Conservation (phyloP, 768 basidiomycete species). For the Candolleomyces aberdarensis region DNA sequence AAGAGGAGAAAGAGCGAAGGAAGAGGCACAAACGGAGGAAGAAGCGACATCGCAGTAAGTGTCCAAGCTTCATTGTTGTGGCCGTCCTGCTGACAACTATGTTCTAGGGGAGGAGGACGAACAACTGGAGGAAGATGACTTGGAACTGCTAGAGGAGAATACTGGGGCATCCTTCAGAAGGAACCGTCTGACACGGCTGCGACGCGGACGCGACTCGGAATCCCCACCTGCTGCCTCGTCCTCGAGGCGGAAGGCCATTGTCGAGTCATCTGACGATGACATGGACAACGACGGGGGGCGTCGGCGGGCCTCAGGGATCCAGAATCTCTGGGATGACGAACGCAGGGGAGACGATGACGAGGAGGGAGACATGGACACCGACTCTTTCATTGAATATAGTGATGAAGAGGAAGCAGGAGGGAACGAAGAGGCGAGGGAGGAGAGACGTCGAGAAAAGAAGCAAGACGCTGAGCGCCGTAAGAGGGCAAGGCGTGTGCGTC, state of each 20-base stretch:
- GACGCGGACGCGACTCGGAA: slow-evolving; percentile 70
- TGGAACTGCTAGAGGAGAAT: slow-evolving; percentile 87
- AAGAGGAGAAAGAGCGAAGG: slow-evolving; percentile 56
- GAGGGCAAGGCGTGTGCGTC: slow-evolving; percentile 58
- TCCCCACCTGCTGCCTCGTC: slow-evolving; percentile 65
- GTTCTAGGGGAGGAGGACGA: slow-evolving; percentile 53
- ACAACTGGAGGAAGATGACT: slow-evolving; percentile 88
- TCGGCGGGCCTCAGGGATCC: slow-evolving; percentile 59
- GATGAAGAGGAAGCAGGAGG: slow-evolving; percentile 77
- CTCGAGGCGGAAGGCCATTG: slow-evolving; percentile 53
- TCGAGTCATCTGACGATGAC: slow-evolving; percentile 80
- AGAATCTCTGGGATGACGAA: slow-evolving; percentile 86
- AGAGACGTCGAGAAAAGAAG: slow-evolving; percentile 63
- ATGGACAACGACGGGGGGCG: slow-evolving; percentile 53
- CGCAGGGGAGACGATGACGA: slow-evolving; percentile 63
- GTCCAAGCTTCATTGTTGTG: slow-evolving; percentile 8
- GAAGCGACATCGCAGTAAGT: slow-evolving; percentile 57
- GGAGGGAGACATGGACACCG: slow-evolving; percentile 70
- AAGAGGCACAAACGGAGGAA: slow-evolving; percentile 66
- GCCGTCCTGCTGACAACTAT: slow-evolving; percentile 1
- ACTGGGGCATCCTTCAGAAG: slow-evolving; percentile 78
- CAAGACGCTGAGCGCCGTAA: slow-evolving; percentile 68
- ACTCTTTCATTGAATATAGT: slow-evolving; percentile 78
- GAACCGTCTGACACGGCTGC: slow-evolving; percentile 60
- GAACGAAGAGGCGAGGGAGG: slow-evolving; percentile 76